phyloP scores from a whole-genome alignment of 2,329 filamentous ascomycete species.

The Cordyceps cateniannulata region DNA sequence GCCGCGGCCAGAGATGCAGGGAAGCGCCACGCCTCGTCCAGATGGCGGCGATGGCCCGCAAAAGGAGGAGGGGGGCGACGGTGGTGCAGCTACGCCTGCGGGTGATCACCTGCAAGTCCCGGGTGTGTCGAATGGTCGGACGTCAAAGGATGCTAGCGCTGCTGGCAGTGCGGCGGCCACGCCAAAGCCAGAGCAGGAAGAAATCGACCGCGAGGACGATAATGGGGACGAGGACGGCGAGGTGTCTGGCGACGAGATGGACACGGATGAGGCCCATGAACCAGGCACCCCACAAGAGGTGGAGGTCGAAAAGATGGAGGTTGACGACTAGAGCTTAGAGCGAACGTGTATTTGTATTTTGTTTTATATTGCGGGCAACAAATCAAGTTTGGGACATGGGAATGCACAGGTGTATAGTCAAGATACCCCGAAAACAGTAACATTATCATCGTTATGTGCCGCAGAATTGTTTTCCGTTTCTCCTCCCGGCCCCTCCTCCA shows the following conservation, averaged over 20 bases:
- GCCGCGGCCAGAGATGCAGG: slow-evolving; percentile 43
- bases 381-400: background rate
- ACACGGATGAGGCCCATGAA: background rate
- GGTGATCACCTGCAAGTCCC: slow-evolving; percentile 14
- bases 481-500: background rate
- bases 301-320: slow-evolving; percentile 54
- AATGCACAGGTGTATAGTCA: slow-evolving; percentile 13
- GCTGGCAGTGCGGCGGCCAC: slow-evolving; percentile 22
- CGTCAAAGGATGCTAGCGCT: slow-evolving; percentile 21
- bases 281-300: slow-evolving; percentile 29
- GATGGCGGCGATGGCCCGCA: slow-evolving; percentile 27
- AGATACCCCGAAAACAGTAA: slow-evolving; percentile 16
- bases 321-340: slow-evolving; percentile 35
- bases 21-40: slow-evolving; percentile 43
- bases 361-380: background rate
- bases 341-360: slow-evolving; percentile 9
- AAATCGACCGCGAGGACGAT: slow-evolving; percentile 20
- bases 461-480: background rate
- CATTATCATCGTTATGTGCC: background rate
- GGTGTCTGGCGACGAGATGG: slow-evolving; percentile 28
- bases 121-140: slow-evolving; percentile 17
- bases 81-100: slow-evolving; percentile 25
- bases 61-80: slow-evolving; percentile 20
- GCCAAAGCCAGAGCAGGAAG: slow-evolving; percentile 17
- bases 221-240: slow-evolving; percentile 56